Base-by-base conservation (phyloP, 78 protist species). In the Thecamonas trahens region DNA sequence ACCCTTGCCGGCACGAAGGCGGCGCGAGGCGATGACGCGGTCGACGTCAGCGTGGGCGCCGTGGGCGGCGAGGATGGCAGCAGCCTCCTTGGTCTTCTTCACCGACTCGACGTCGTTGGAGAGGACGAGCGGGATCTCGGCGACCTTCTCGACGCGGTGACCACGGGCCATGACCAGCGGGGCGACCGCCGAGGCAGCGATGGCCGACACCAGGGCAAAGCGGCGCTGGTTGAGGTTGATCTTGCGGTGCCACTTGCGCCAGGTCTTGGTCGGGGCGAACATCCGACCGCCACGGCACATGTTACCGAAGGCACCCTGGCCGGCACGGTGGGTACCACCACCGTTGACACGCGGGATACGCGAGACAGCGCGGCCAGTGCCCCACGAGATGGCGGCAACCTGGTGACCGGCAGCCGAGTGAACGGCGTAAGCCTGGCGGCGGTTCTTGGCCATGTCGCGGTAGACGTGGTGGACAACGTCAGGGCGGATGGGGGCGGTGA, bases 281-380 rank as follows among this genome's bases (percentile, higher is more conserved):
- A 98, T 98, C 77, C 97, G 93, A 61, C 99, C 99, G 24, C 79
- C 80, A 57, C 92, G 74, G 84, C 96, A 91, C 95, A 89, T 86
- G 92, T 95, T 97, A 32, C 99, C 99, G 80, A 90, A 97, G 67
- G 99, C 99, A 77, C 97, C 99, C 89, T 91, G 97, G 60, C 99
- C 99, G 62, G 97, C 70, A 44, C 98, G 85, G 94, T 73, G 85
- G 54, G 99, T 98, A 74, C 99, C 99, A 15, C 96, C 87, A 26
- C 99, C 99, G 34, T 76, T 28, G 59, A 97, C 96, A 84, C 99
- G 97, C 42, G 99, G 99, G 74, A 97, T 93, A 92, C 99, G 98
- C 31, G 99, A 86, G 22, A 97, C 99, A 55, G 99, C 99, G 50
- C 99, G 90, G 61, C 99, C 99, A 39, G 99, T 96, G 45, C 99